Conservation (phyloP, 768 basidiomycete species). For the Clitopilus passeckerianus region DNA sequence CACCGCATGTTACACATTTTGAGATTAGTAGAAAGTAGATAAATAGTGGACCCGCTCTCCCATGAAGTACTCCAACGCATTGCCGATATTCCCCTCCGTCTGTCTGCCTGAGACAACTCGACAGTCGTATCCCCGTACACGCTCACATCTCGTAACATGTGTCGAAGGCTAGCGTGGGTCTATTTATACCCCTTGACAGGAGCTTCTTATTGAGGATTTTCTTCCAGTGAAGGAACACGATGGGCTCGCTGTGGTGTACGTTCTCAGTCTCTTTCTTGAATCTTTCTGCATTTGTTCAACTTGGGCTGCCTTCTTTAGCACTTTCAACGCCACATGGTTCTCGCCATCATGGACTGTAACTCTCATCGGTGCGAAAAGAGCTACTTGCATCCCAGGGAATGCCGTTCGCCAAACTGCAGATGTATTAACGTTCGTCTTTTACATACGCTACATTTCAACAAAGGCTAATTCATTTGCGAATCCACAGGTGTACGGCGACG, state of each 20-base stretch:
- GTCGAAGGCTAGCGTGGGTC: slow-evolving; percentile 72
- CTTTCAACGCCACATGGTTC: slow-evolving; percentile 71
- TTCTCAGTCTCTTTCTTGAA: slow-evolving; percentile 5
- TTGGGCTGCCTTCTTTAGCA: slow-evolving; percentile 40
- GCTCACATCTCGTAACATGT: slow-evolving; percentile 41
- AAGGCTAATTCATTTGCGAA: neutral
- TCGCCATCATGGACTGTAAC: slow-evolving; percentile 75
- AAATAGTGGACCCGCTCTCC: slow-evolving; percentile 8
- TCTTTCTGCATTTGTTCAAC: neutral
- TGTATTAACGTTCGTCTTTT: slow-evolving; percentile 51
- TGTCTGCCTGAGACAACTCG: neutral
- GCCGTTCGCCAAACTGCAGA: slow-evolving; percentile 47
- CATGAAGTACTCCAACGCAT: neutral
- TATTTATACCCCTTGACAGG: neutral
- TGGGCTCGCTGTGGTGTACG: slow-evolving; percentile 69
- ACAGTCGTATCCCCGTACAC: neutral
- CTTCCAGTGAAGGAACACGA: slow-evolving; percentile 67
- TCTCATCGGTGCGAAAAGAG: slow-evolving; percentile 60
- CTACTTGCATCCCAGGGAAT: slow-evolving; percentile 50
- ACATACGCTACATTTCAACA: neutral
- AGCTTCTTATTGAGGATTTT: slow-evolving; percentile 8
- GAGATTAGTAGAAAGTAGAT: slow-evolving; percentile 11
- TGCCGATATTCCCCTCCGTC: slow-evolving; percentile 4
- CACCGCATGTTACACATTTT: slow-evolving; percentile 19
- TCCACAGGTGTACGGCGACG: slow-evolving; percentile 56